Conservation (phyloP, 2,329 filamentous ascomycete species). For the Xylogone sp. region DNA sequence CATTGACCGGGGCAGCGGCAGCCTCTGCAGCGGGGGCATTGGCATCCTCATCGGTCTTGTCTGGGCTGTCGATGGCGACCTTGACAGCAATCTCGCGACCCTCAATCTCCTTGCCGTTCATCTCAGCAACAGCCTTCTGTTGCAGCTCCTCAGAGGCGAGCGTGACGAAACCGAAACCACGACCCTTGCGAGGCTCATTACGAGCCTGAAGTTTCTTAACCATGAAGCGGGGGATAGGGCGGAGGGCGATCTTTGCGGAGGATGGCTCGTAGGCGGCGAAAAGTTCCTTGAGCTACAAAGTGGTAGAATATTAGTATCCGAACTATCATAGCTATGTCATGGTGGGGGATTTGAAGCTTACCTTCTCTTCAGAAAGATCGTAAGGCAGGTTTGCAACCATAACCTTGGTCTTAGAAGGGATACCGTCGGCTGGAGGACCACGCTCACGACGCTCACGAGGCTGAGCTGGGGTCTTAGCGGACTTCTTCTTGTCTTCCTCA, state of each 20-base stretch:
- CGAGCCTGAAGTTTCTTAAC: conserved; percentile 99
- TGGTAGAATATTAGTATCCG: conserved; percentile 10
- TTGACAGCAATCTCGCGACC: conserved; percentile 99
- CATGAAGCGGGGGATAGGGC: conserved; percentile 99
- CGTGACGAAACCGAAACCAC: conserved; percentile 97
- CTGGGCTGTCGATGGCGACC: conserved; percentile 98
- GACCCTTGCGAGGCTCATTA: conserved; percentile 96
- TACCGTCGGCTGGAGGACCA: conserved; percentile 93
- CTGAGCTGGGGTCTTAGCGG: conserved; percentile 38
- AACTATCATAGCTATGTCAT: too few species aligned
- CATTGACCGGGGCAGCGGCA: conserved; percentile 55
- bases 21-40: conserved; percentile 48
- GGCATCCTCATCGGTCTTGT: conserved; percentile 89
- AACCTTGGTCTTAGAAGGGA: conserved; percentile 99
- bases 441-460: conserved; percentile 70
- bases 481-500: conserved; percentile 46
- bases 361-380: conserved; percentile 96
- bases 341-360: conserved; percentile 41
- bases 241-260: conserved; percentile 97
- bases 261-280: conserved; percentile 89
- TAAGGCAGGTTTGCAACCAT: conserved; percentile 99
- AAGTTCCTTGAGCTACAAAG: conserved; percentile 84
- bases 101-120: conserved; percentile 99
- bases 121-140: conserved; percentile 94
- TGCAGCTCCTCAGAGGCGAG: conserved; percentile 93